A percentile compares a stretch with the other conserved stretches of the same genome.
phyloP scores from a whole-genome alignment of 2,329 filamentous ascomycete species.

The Fusarium veterinarium region DNA sequence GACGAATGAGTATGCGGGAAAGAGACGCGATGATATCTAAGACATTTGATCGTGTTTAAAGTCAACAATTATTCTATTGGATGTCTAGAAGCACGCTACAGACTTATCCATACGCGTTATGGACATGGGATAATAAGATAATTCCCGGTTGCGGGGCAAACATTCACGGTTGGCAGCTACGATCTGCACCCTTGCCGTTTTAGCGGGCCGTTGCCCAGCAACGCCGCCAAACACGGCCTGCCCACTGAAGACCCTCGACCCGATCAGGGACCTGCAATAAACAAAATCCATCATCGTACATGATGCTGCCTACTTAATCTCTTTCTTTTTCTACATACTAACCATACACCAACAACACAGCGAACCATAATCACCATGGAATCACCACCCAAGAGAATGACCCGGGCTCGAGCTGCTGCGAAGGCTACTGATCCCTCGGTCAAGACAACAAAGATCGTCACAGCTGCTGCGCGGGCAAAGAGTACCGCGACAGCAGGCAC shows the following conservation, averaged over 20 bases:
- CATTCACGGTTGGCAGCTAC: constrained; percentile 27
- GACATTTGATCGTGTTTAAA: not conserved
- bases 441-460: constrained; percentile 59
- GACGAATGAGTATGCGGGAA: not conserved
- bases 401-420: constrained; percentile 61
- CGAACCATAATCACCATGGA: constrained; percentile 57
- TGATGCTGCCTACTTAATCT: constrained; percentile 42
- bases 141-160: constrained; percentile 28
- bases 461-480: constrained; percentile 62
- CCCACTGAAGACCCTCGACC: constrained; percentile 36
- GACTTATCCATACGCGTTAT: constrained; percentile 11
- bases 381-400: constrained; percentile 70
- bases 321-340: constrained; percentile 41
- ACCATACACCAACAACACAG: constrained; percentile 31
- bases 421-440: constrained; percentile 53
- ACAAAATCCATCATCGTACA: constrained; percentile 36
- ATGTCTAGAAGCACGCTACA: constrained; percentile 13
- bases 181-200: constrained; percentile 36
- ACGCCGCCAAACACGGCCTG: constrained; percentile 41
- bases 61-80: constrained; percentile 17
- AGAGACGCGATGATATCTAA: constrained; percentile 1
- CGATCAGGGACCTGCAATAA: constrained; percentile 28
- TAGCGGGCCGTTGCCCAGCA: constrained; percentile 43
- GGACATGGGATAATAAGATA: constrained; percentile 12
- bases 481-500: constrained; percentile 49